Evolutionary conservation across 2,329 filamentous ascomycete genomes (phyloP), one percentile per base, ranked within the genome.

Genomic region (Graphilbum fragrans): DNA sequence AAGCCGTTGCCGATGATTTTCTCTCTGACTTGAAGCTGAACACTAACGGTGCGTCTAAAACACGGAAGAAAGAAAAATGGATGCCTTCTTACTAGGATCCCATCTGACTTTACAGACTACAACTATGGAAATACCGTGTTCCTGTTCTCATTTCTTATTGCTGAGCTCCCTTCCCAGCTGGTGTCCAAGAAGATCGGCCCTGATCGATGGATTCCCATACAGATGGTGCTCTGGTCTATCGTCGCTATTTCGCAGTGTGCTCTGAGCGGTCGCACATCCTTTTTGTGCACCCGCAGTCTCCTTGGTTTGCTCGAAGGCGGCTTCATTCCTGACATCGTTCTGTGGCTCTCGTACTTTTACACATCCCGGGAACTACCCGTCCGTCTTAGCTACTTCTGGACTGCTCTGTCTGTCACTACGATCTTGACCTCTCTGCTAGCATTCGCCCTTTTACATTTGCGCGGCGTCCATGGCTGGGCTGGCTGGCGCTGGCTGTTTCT

Each of bases 151-250:
- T 77, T 77, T 47, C 55, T 78, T 2, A 55, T 65, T 5, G 72
- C 75, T 0, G 76, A 80, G 49, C 56, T 80, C 2, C 76, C 76
- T 0, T 79, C 74, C 0, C 74, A 80, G 50, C 61, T 80, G 9
- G 51, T 80, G 14, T 69, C 65, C 35, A 80, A 80, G 53, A 69
- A 67, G 50, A 47, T 62, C 2, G 59, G 55, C 14, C 52, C 52
- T 1, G 58, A 60, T 38, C 51, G 55, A 4, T 62, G 59, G 58
- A 60, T 61, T 22, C 59, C 59, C 9, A 53, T 53, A 4, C 54
- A 58, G n/a, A 59, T 60, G 55, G 50, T 54, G 2, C 39, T 54
- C 3, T 62, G 59, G 59, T 55, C 53, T 14, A 29, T 57, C 2
- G 57, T 60, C 2, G 56, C 58, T 4, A 50, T 51, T 3, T 54